Conservation (phyloP, 805 yeast species). For the Grigorovia jiainica region DNA sequence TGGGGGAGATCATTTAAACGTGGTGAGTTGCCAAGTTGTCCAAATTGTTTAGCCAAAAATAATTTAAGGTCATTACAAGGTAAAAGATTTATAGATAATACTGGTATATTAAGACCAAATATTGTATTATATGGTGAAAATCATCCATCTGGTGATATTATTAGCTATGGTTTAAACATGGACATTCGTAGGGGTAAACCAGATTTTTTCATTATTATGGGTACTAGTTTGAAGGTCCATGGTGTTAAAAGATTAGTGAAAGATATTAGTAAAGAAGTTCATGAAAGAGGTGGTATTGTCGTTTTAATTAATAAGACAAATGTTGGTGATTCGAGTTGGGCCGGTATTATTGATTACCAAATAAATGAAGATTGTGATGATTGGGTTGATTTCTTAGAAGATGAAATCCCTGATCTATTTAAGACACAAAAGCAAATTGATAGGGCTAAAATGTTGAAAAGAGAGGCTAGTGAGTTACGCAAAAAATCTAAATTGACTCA, state of each 20-base stretch:
- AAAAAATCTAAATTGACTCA: constrained; percentile 10
- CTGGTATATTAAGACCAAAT: constrained; percentile 78
- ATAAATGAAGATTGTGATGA: constrained; percentile 72
- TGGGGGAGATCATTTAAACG: constrained; percentile 38
- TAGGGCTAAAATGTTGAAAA: constrained; percentile 20
- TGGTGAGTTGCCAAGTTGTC: constrained; percentile 74
- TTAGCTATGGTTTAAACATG: constrained; percentile 56
- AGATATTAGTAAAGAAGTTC: constrained; percentile 57
- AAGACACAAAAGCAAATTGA: constrained; percentile 37
- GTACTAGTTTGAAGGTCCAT: constrained; percentile 84
- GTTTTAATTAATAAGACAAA: constrained; percentile 65
- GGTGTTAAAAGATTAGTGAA: constrained; percentile 79
- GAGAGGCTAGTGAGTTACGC: constrained; percentile 26
- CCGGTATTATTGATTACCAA: constrained; percentile 66
- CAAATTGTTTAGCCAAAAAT: constrained; percentile 49
- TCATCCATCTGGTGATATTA: constrained; percentile 78
- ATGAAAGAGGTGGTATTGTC: constrained; percentile 71
- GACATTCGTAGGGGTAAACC: constrained; percentile 58
- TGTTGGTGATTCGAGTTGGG: constrained; percentile 57
- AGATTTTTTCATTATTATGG: constrained; percentile 77
- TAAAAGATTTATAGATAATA: constrained; percentile 58
- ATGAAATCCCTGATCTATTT: constrained; percentile 53
- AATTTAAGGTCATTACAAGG: constrained; percentile 54
- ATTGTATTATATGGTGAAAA: constrained; percentile 90
- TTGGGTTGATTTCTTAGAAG: constrained; percentile 53